Conservation (phyloP, 1,284 basidiomycete species). For the Psilocybe mexicana region DNA sequence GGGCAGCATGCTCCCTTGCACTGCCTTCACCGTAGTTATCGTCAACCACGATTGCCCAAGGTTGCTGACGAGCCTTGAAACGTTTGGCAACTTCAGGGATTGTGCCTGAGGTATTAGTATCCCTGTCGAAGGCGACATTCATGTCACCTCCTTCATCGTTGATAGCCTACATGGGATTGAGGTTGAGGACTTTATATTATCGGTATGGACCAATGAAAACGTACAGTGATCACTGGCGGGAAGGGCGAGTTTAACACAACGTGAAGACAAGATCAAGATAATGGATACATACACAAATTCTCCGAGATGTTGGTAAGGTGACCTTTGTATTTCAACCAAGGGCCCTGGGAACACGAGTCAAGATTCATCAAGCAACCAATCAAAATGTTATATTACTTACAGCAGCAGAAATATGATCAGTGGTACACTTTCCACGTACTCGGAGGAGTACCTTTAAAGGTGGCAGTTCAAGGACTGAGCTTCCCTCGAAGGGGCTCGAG, state of each 20-base stretch:
- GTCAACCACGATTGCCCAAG: constrained; percentile 95
- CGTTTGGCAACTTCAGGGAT: constrained; percentile 90
- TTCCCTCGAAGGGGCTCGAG: constrained; percentile 68
- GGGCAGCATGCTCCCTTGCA: constrained; percentile 96
- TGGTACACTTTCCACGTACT: constrained; percentile 97
- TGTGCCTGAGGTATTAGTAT: constrained; percentile 68
- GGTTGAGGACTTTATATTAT: constrained; percentile 2
- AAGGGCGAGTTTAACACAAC: constrained; percentile 2
- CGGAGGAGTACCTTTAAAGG: constrained; percentile 84
- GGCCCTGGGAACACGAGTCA: constrained; percentile 54
- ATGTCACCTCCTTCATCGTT: constrained; percentile 93
- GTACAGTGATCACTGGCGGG: constrained; percentile 43
- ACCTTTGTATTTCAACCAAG: constrained; percentile 98
- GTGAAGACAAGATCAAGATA: not conserved
- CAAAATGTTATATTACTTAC: constrained; percentile 35
- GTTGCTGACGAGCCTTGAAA: constrained; percentile 78
- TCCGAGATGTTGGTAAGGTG: constrained; percentile 96
- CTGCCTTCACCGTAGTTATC: constrained; percentile 98
- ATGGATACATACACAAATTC: constrained; percentile 73
- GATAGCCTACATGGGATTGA: constrained; percentile 53
- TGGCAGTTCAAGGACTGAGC: constrained; percentile 75
- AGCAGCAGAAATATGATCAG: constrained; percentile 96
- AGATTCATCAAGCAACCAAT: not conserved
- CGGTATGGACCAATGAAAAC: constrained; percentile 6
- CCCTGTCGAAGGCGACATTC: constrained; percentile 84